Evolutionary conservation across 768 basidiomycete genomes (phyloP), one percentile per base, ranked within the genome.

Genomic region (Lactarius sanguifluus): DNA sequence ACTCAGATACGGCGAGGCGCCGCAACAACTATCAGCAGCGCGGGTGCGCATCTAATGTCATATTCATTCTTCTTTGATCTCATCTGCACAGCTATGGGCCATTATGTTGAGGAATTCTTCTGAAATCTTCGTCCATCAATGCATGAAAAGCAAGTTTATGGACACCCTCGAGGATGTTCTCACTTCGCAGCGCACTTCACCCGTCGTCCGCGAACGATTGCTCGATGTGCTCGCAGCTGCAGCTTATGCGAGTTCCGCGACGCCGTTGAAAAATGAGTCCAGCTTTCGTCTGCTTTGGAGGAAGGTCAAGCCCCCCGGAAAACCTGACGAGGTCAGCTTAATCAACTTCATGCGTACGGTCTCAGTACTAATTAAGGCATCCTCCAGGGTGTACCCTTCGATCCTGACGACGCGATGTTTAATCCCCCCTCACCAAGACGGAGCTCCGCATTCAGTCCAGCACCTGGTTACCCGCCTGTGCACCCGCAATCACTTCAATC

Each of bases 101-200:
- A 88, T 96, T 71, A 90, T 96, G 88, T 82, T 96, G 43, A 86
- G 87, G 34, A 95, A 96, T 73, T 87, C 88, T 3, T 84, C 87
- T 0, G 85, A 88, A 12, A 73, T 84, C 16, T 94, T 95, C 72
- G 83, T 92, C 41, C 75, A 82, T 15, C 87, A 91, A 71, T 88
- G 86, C 45, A 82, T 85, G 16, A 81, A 87, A 38, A 86, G 86
- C 71, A 94, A 94, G 74, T 94, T 94, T 72, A 76, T 91, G 23
- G 89, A 92, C 60, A 86, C 85, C 1, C 78, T 94, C 20, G 92
- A 94, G 67, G 90, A 93, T 20, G 82, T 91, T 23, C 77, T 94
- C 4, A 79, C 76, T 2, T 85, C 83, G 0, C 72, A 84, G 1
- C 81, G 84, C 54, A 92, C 92, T 1, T 83, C 85, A 1, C 93